A percentile compares a stretch with the other conserved stretches of the same genome.
These are phyloP conservation scores for Lagenidium giganteum DNA, from an alignment of 352 stramenopile species.

Conservation along the genomic window DNA sequence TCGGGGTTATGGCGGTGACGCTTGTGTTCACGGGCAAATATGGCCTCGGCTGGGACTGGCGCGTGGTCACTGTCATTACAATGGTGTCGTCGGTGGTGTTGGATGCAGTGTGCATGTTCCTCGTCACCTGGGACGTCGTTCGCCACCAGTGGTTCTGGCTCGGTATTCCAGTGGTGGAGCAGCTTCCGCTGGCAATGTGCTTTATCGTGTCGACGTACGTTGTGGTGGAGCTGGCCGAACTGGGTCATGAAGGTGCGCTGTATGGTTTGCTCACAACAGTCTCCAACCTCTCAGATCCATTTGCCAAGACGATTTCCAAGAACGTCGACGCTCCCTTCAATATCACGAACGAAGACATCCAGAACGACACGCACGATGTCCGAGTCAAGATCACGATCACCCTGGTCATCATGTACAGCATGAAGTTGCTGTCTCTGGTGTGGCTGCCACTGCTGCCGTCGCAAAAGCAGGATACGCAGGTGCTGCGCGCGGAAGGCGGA, in stretches of 20 bases:
- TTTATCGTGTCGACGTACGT: constrained; percentile 31
- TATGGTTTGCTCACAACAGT: constrained; percentile 31
- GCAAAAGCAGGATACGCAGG: constrained; percentile 23
- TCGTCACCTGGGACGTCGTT: constrained; percentile 24
- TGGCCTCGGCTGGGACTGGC: constrained; percentile 23
- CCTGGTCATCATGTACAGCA: constrained; percentile 25
- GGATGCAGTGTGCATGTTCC: constrained; percentile 21
- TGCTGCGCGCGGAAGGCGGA: constrained; percentile 18
- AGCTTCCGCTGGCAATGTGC: constrained; percentile 19
- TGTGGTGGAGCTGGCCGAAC: constrained; percentile 25
- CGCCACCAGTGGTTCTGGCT: constrained; percentile 36
- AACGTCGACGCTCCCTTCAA: constrained; percentile 25
- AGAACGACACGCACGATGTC: constrained; percentile 18
- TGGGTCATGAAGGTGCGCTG: constrained; percentile 26
- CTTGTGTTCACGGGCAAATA: constrained; percentile 21
- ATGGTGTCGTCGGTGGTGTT: constrained; percentile 22
- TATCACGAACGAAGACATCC: constrained; percentile 19
- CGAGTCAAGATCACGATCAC: constrained; percentile 20
- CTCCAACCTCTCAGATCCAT: constrained; percentile 21
- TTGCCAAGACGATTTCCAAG: constrained; percentile 23
- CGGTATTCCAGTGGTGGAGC: constrained; percentile 22
- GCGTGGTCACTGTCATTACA: constrained; percentile 20
- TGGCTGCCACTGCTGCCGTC: constrained; percentile 19
- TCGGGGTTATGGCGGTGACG: constrained; percentile 13
- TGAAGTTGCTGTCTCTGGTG: constrained; percentile 22